Evolutionary conservation across 305 asterid genomes (phyloP).

Genomic region (Fraxinus baroniana): DNA sequence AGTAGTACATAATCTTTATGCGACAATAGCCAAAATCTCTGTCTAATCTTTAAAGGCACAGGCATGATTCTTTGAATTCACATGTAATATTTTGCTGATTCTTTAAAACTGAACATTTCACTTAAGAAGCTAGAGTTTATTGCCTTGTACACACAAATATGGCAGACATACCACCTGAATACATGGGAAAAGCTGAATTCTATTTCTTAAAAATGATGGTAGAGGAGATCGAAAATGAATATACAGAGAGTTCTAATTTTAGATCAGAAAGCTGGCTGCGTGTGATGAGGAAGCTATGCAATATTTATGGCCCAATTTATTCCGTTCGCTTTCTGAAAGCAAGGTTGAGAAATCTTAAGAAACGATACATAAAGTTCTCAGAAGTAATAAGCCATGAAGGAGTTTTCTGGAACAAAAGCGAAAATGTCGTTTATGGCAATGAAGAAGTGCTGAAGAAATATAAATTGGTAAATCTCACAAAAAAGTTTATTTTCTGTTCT

Average conservation of each 20-base stretch:
- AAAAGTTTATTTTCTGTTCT: neutral
- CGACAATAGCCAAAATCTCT: too few species aligned
- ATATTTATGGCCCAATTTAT: slow-evolving; percentile 21
- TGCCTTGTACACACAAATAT: slow-evolving; percentile 4
- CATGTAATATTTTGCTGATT: neutral
- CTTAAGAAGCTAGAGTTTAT: neutral
- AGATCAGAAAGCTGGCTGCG: slow-evolving; percentile 30
- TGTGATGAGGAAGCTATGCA: slow-evolving; percentile 26
- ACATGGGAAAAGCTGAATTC: slow-evolving; percentile 20
- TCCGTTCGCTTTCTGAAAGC: slow-evolving; percentile 30
- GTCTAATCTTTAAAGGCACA: too few species aligned
- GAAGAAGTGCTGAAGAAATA: slow-evolving; percentile 24
- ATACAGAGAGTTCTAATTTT: slow-evolving; percentile 31
- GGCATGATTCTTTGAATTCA: too few species aligned
- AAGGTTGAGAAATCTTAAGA: slow-evolving; percentile 22
- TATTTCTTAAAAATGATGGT: slow-evolving; percentile 36
- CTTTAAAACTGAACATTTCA: neutral
- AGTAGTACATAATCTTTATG: too few species aligned
- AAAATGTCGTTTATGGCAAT: slow-evolving; percentile 30
- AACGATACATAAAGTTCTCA: slow-evolving; percentile 36
- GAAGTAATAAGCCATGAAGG: slow-evolving; percentile 34
- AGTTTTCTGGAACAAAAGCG: slow-evolving; percentile 34
- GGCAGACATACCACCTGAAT: slow-evolving; percentile 14
- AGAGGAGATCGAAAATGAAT: slow-evolving; percentile 39
- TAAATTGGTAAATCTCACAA: slow-evolving; percentile 23